A percentile compares a stretch with the other conserved stretches of the same genome.
Conservation (phyloP, 306 rosid species). For the Citrullus colocynthis region DNA sequence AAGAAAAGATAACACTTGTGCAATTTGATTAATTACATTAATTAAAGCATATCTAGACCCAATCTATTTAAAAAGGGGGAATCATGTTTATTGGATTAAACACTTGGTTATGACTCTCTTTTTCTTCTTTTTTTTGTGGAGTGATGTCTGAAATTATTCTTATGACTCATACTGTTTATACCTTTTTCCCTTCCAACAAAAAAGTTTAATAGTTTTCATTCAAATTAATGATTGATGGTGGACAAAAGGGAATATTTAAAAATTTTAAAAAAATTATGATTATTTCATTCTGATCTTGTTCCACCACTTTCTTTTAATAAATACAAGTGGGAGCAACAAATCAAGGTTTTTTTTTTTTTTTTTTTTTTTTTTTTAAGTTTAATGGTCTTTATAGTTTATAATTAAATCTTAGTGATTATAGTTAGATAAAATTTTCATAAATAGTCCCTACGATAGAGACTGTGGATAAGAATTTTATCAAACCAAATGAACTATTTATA, state of each 20-base stretch:
- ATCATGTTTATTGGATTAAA: neutral
- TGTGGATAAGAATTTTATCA: too few relatives aligned
- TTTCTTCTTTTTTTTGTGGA: neutral
- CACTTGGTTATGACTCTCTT: neutral
- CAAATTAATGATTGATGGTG: neutral
- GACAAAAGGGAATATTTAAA: neutral
- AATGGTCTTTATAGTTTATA: too few relatives aligned
- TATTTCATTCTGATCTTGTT: neutral
- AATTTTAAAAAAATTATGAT: neutral
- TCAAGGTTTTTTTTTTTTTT: too few relatives aligned
- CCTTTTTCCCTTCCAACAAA: neutral
- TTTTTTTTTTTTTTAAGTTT: too few relatives aligned
- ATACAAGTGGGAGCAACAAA: neutral
- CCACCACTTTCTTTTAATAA: neutral
- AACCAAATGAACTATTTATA: too few relatives aligned
- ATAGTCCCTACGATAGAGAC: too few relatives aligned
- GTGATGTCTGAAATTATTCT: neutral
- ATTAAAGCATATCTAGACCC: neutral
- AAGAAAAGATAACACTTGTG: neutral
- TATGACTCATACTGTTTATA: neutral
- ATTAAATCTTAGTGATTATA: too few relatives aligned
- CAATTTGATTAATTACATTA: neutral
- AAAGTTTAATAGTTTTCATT: neutral
- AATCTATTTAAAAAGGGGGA: neutral
- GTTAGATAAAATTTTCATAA: too few relatives aligned